phyloP scores from a whole-genome alignment of 495 filamentous ascomycete species.

The Glutinoglossum americanum region DNA sequence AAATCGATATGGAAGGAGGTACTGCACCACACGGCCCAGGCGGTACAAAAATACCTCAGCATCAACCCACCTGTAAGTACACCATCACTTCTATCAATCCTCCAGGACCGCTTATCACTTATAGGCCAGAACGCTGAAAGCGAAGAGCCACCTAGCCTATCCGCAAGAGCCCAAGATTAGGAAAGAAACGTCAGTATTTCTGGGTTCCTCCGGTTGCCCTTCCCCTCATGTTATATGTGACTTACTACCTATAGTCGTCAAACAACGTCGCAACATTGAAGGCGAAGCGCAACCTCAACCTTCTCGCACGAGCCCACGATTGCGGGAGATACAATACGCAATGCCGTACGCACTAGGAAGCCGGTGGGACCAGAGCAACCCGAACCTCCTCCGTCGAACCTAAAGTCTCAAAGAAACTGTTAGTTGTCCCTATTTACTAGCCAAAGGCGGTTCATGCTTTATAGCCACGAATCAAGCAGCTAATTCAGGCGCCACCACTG shows the following conservation, averaged over 20 bases:
- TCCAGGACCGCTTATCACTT: neutral
- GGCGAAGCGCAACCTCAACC: neutral
- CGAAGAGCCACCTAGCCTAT: neutral
- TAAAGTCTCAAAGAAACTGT: neutral
- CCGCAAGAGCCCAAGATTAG: neutral
- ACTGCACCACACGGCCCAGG: neutral
- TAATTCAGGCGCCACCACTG: neutral
- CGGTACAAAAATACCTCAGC: neutral
- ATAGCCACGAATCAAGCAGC: constrained; percentile 3
- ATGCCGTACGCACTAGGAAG: no score
- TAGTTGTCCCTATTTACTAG: neutral
- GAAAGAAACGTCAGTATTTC: neutral
- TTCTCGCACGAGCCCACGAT: neutral
- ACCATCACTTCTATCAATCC: neutral
- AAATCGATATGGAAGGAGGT: neutral
- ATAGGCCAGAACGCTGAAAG: neutral
- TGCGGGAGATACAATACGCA: neutral
- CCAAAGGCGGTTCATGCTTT: neutral
- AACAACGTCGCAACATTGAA: neutral
- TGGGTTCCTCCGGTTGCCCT: neutral
- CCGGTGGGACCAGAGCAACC: no score
- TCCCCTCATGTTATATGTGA: neutral
- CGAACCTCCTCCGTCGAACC: neutral
- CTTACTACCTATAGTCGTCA: neutral
- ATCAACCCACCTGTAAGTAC: neutral